Evolutionary conservation across 2,329 filamentous ascomycete genomes (phyloP).

Genomic region (Claviceps capensis): DNA sequence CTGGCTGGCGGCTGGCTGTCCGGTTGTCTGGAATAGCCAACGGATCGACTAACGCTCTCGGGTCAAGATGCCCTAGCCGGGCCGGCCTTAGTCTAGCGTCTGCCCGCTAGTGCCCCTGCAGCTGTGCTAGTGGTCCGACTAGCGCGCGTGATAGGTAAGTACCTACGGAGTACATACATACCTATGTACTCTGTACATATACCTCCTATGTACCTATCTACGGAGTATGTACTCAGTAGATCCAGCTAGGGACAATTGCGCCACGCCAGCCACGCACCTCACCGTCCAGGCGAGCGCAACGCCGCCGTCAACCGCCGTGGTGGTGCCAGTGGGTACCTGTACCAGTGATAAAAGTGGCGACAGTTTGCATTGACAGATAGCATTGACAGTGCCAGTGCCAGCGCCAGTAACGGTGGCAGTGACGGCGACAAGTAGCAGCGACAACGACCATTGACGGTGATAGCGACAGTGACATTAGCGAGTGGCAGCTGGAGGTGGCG

Average conservation of each 20-base stretch:
- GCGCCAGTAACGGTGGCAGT: too few relatives aligned
- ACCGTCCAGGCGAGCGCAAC: not conserved
- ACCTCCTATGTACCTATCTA: too few relatives aligned
- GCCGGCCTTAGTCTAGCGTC: not conserved
- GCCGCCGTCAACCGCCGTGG: not conserved
- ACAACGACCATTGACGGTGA: too few relatives aligned
- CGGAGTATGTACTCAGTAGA: too few relatives aligned
- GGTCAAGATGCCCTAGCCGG: not conserved
- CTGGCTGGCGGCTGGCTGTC: not conserved
- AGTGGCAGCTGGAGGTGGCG: too few relatives aligned
- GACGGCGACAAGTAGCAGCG: too few relatives aligned
- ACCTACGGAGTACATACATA: too few relatives aligned
- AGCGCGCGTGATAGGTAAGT: not conserved
- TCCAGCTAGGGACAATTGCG: too few relatives aligned
- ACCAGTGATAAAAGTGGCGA: not conserved
- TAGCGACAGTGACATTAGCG: too few relatives aligned
- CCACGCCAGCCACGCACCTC: too few relatives aligned
- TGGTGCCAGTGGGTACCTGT: not conserved
- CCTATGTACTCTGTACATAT: too few relatives aligned
- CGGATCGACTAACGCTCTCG: not conserved
- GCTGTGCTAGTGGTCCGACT: not conserved
- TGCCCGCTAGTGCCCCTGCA: not conserved
- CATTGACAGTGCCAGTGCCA: not conserved
- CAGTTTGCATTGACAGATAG: not conserved
- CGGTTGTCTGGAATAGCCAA: not conserved